These are phyloP conservation scores for Thelonectria discophora DNA, from an alignment of 2,329 filamentous ascomycete genomes.

Conservation along the genomic window DNA sequence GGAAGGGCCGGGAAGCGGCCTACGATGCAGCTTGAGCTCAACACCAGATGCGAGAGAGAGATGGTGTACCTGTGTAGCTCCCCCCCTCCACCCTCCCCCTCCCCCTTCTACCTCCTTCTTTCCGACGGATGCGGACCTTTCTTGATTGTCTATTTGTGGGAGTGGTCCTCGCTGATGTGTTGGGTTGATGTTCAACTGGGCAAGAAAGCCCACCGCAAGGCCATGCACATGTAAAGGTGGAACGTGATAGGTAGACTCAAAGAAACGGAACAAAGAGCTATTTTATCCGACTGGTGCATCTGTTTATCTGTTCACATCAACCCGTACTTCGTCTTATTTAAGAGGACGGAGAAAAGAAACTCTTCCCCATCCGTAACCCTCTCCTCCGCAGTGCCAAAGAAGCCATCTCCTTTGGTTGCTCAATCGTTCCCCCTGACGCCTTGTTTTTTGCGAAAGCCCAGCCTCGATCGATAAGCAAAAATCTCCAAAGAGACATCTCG, in stretches of 20 bases:
- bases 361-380: slow-evolving; percentile 23
- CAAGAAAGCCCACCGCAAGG: slow-evolving; percentile 25
- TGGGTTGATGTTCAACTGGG: slow-evolving; percentile 22
- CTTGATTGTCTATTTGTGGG: slow-evolving; percentile 43
- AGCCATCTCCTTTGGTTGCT: slow-evolving; percentile 6
- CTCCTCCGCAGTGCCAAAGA: slow-evolving; percentile 19
- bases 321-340: slow-evolving; percentile 35
- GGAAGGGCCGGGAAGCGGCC: slow-evolving; percentile 36
- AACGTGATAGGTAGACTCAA: slow-evolving; percentile 32
- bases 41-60: slow-evolving; percentile 25
- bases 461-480: background rate
- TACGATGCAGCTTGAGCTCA: slow-evolving; percentile 41
- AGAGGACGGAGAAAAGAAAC: slow-evolving; percentile 29
- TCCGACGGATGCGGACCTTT: slow-evolving; percentile 29
- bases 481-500: slow-evolving; percentile 18
- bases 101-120: slow-evolving; percentile 1
- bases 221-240: slow-evolving; percentile 34
- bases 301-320: slow-evolving; percentile 28
- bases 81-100: background rate
- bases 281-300: slow-evolving; percentile 21
- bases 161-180: slow-evolving; percentile 35
- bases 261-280: slow-evolving; percentile 38
- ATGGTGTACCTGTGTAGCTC: slow-evolving; percentile 29
- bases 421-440: slow-evolving; percentile 9
- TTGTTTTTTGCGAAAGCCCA: slow-evolving; percentile 10